Percentiles rank a stretch among this genome's conserved stretches.
These are phyloP conservation scores for Fragaria vesca DNA, from an alignment of 306 rosid species.

Conservation along the genomic window DNA sequence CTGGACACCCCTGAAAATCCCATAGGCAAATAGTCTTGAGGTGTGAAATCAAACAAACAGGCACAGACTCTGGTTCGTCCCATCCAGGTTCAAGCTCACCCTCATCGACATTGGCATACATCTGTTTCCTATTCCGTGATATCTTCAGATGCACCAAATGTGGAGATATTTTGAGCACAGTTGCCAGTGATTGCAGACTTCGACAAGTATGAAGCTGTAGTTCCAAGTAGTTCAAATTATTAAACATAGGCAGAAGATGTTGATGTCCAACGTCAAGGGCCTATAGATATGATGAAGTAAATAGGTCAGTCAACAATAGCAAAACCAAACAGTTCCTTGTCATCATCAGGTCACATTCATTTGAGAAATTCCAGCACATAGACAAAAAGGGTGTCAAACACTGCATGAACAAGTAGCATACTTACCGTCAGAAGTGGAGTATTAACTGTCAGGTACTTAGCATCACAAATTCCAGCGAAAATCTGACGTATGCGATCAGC, in stretches of 20 bases:
- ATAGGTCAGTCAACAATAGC: background rate
- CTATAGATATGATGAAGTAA: background rate
- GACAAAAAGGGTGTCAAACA: no score
- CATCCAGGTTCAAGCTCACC: no score
- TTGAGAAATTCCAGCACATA: no score
- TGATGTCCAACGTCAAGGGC: background rate
- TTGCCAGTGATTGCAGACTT: background rate
- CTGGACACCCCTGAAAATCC: background rate
- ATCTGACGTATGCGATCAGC: no score
- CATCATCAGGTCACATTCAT: no score
- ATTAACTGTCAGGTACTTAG: no score
- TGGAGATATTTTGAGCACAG: slow-evolving; percentile 1
- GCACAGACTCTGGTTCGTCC: background rate
- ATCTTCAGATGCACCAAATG: background rate
- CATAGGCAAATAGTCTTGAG: background rate
- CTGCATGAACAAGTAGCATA: no score
- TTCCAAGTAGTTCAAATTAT: background rate
- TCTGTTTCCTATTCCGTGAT: no score
- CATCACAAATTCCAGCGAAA: no score
- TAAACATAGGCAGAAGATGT: background rate
- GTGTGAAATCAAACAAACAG: background rate
- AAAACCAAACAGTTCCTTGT: no score
- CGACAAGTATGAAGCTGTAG: background rate
- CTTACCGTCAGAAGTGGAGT: no score
- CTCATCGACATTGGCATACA: background rate